These are phyloP conservation scores for Hanseniaspora clermontiae DNA, from an alignment of 805 yeast species.

Conservation along the genomic window DNA sequence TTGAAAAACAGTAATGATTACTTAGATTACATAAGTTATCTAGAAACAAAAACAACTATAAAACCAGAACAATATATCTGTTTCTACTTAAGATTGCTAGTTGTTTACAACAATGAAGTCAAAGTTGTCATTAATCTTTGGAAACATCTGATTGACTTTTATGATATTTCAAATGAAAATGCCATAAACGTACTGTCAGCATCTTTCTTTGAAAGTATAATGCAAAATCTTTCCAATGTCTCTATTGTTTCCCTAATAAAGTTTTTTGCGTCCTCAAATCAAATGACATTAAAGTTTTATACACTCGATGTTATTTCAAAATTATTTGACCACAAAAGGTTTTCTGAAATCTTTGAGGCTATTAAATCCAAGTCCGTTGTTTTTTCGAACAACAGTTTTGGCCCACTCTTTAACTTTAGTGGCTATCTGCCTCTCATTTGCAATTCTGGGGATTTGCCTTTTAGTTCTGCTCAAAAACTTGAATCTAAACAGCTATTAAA, in stretches of 20 bases:
- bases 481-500: not conserved
- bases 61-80: not conserved
- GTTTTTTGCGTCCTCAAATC: not conserved
- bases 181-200: not conserved
- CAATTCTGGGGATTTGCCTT: not conserved
- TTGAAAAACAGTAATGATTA: slow-evolving; percentile 5
- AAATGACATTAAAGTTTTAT: not conserved
- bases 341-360: not conserved
- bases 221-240: not conserved
- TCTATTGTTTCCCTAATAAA: not conserved
- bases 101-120: not conserved
- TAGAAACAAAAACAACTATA: not conserved
- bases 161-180: not conserved
- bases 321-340: not conserved
- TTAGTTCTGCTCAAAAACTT: not conserved
- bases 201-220: not conserved
- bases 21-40: not conserved
- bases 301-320: not conserved
- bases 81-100: not conserved
- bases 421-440: not conserved
- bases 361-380: not conserved
- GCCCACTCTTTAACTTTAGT: not conserved
- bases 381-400: not conserved
- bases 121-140: not conserved
- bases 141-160: not conserved